These are phyloP conservation scores for Fusarium phyllophilum DNA, from an alignment of 2,329 filamentous ascomycete genomes.

Conservation along the genomic window DNA sequence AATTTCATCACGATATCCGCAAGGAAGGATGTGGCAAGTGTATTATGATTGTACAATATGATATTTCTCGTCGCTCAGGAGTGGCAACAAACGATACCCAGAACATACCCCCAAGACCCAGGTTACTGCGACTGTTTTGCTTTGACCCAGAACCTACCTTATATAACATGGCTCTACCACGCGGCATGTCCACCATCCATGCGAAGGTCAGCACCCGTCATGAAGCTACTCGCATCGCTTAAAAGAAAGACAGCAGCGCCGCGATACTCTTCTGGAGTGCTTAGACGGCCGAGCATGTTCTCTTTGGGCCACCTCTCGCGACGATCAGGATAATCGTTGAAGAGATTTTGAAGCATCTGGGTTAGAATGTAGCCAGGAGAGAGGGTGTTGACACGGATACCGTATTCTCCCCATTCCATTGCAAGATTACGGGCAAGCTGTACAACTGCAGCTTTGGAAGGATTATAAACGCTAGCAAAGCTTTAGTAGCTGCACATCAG, in stretches of 20 bases:
- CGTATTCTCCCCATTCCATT: conserved; percentile 76
- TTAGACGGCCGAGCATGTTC: conserved; percentile 83
- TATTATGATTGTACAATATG: conserved; percentile 28
- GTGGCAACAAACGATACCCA: conserved; percentile 27
- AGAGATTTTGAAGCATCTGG: conserved; percentile 84
- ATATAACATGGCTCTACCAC: conserved; percentile 56
- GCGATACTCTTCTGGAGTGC: conserved; percentile 74
- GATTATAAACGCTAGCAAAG: conserved; percentile 72
- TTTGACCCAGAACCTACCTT: neutral
- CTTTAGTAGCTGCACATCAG: neutral
- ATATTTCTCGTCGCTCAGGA: conserved; percentile 24
- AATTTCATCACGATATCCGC: neutral
- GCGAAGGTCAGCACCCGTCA: conserved; percentile 77
- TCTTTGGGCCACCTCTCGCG: conserved; percentile 77
- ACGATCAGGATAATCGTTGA: conserved; percentile 77
- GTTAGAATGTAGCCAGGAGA: conserved; percentile 84
- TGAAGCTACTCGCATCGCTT: conserved; percentile 76
- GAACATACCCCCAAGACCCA: neutral
- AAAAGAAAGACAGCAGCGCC: conserved; percentile 79
- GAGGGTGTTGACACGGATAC: conserved; percentile 83
- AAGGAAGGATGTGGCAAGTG: conserved; percentile 7
- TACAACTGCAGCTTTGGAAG: conserved; percentile 78
- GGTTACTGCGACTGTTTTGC: neutral
- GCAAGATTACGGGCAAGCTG: conserved; percentile 78
- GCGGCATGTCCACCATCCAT: conserved; percentile 77